Evolutionary conservation across 805 yeast genomes (phyloP).

Genomic region (Brettanomyces custersianus): DNA sequence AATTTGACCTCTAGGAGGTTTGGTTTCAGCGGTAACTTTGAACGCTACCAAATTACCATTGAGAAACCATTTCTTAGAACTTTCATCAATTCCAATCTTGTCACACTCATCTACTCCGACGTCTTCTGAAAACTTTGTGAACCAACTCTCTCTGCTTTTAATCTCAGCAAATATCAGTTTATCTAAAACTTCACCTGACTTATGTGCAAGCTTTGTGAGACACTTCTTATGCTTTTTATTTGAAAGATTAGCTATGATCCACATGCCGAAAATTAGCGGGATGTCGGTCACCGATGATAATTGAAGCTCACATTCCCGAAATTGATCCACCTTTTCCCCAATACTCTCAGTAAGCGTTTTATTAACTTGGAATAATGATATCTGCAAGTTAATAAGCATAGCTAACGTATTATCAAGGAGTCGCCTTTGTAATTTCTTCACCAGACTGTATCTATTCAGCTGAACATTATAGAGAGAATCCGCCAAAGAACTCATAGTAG

Average conservation of each 20-base stretch:
- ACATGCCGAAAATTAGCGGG: conserved; percentile 66
- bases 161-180: conserved; percentile 48
- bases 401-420: conserved; percentile 26
- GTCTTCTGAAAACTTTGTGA: conserved; percentile 42
- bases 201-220: conserved; percentile 28
- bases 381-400: conserved; percentile 29
- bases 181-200: conserved; percentile 50
- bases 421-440: conserved; percentile 23
- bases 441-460: conserved; percentile 26
- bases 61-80: conserved; percentile 14
- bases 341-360: conserved; percentile 24
- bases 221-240: conserved; percentile 45
- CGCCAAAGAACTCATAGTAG: conserved; percentile 27
- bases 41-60: conserved; percentile 14
- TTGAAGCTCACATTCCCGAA: conserved; percentile 25
- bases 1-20: neutral
- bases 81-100: conserved; percentile 4
- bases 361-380: conserved; percentile 27
- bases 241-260: conserved; percentile 51
- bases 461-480: conserved; percentile 27
- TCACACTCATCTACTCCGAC: conserved; percentile 18
- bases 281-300: conserved; percentile 44
- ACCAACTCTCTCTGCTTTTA: conserved; percentile 52
- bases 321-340: conserved; percentile 18
- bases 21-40: too few species aligned